Evolutionary conservation across 331 rosid species (phyloP).

Genomic region (Stylosanthes scabra): DNA sequence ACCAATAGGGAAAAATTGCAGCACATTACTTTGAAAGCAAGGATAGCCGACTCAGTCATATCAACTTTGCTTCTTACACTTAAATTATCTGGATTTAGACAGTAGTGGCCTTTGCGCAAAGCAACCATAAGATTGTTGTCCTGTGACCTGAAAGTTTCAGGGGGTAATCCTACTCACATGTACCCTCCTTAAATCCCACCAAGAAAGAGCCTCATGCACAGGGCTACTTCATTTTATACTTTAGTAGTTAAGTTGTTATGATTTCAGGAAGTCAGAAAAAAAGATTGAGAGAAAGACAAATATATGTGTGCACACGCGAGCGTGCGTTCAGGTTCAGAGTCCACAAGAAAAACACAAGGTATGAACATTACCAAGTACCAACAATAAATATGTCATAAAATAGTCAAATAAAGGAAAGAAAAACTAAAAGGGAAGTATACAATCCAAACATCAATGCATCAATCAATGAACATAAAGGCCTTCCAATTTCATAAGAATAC

Average conservation of each 20-base stretch:
- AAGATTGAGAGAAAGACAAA: not conserved
- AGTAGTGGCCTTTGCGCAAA: too few species aligned
- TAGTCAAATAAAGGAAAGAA: slow-evolving; percentile 6
- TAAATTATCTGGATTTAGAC: not conserved
- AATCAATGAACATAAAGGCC: too few species aligned
- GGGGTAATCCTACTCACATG: too few species aligned
- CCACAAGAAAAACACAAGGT: slow-evolving; percentile 14
- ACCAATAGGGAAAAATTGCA: slow-evolving; percentile 4
- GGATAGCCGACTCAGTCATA: too few species aligned
- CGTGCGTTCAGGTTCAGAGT: slow-evolving; percentile 6
- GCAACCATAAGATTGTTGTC: too few species aligned
- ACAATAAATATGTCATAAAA: slow-evolving; percentile 23
- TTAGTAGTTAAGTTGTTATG: not conserved
- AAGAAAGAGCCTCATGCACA: not conserved
- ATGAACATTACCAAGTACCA: slow-evolving; percentile 7
- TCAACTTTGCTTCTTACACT: not conserved
- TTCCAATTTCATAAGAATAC: not conserved
- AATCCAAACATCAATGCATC: not conserved
- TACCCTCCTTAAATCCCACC: too few species aligned
- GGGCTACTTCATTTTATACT: not conserved
- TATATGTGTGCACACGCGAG: not conserved
- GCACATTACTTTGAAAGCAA: not conserved
- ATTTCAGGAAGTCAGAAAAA: not conserved
- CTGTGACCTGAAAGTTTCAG: too few species aligned
- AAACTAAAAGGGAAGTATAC: slow-evolving; percentile 17